Evolutionary conservation across 352 stramenopile genomes (phyloP), one percentile per base, ranked within the genome.

Genomic region (Globisporangium barbulae): DNA sequence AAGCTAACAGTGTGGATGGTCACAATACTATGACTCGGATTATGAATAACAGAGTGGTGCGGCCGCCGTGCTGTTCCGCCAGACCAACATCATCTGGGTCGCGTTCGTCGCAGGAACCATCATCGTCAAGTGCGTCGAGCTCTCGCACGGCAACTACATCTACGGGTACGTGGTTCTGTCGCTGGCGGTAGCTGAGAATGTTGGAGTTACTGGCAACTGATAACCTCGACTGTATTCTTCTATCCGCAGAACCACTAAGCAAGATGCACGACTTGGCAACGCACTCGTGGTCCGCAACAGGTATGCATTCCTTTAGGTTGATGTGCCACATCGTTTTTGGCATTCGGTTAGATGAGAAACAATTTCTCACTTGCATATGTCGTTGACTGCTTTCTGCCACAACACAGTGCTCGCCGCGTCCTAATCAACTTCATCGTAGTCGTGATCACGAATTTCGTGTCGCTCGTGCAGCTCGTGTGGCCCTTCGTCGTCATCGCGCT

Each of bases 1-100:
- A 37, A 37, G 31, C 31, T 37, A 37, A 37, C 31, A 37, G 31
- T 28, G 25, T 28, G 25, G 25, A 2, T 28, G 25, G 2, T 28
- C 2, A 28, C 33, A 5, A 47, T 33, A 13, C 17, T 48, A 10
- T 10, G 1, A 1, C 9, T 2, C 13, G 13, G 13, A 22, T 37
- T 65, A 6, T 44, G 48, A 33, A 25, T 5, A 58, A 8, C 64
- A 96, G 86, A 81, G 76, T 59, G 88, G 89, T 28, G 84, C 73
- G 6, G 58, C 79, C 0, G 88, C 88, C 0, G 85, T 98, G 39
- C 56, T 95, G 22, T 94, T 96, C 47, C 88, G 91, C 1, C 91
- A 98, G 67, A 98, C 88, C 8, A 98, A 98, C 53, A 93, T 96
- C 48, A 63, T 97, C 3, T 98, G 91, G 91, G 86, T 97, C 0